phyloP scores from a whole-genome alignment of 371 early-diverging fungal species.

The Lichtheimia ramosa region DNA sequence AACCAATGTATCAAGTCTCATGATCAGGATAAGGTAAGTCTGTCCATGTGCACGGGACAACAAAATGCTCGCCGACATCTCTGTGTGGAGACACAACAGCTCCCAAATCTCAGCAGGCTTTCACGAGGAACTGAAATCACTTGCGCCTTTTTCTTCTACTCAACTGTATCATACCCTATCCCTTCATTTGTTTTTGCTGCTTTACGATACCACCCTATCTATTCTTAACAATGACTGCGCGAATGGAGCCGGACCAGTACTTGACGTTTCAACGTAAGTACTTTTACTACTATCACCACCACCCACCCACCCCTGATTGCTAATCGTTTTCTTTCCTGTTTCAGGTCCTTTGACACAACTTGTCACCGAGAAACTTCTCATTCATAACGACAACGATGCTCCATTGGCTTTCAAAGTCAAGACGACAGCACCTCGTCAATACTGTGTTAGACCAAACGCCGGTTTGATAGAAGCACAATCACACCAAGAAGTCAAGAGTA shows the following conservation, averaged over 20 bases:
- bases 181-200: not conserved
- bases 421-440: conserved; percentile 97
- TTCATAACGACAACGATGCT: conserved; percentile 70
- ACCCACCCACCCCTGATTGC: too few species aligned
- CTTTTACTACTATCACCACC: too few species aligned
- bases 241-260: conserved; percentile 54
- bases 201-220: conserved; percentile 1
- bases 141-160: not conserved
- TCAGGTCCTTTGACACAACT: conserved; percentile 77
- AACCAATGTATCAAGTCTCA: too few species aligned
- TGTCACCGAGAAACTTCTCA: conserved; percentile 61
- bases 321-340: not conserved
- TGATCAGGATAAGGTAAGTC: too few species aligned
- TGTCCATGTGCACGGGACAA: too few species aligned
- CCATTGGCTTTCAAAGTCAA: conserved; percentile 94
- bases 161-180: not conserved
- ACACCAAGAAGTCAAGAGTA: conserved; percentile 3
- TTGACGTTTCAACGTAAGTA: conserved; percentile 60
- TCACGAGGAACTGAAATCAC: too few species aligned
- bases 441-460: conserved; percentile 95
- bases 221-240: conserved; percentile 51
- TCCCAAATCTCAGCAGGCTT: too few species aligned
- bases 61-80: too few species aligned
- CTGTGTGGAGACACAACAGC: too few species aligned
- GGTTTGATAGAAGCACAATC: conserved; percentile 76